Conservation (phyloP, 371 early-diverging fungal genomes). For the Mucor racemosus region DNA sequence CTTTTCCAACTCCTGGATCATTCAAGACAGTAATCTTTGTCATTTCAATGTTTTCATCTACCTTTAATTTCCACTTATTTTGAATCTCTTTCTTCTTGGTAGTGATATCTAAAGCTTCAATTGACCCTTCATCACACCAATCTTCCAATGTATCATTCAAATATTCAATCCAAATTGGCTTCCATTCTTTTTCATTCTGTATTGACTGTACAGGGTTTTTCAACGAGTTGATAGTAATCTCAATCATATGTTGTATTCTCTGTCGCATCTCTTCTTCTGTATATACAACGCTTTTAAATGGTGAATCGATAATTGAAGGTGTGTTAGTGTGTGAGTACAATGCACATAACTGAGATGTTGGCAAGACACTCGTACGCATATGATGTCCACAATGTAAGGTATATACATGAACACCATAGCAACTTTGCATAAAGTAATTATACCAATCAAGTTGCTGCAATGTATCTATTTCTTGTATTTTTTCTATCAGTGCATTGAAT, state of each 20-base stretch:
- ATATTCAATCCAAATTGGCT: conserved; percentile 37
- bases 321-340: conserved; percentile 20
- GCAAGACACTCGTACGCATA: conserved; percentile 18
- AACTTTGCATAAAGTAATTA: conserved; percentile 32
- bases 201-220: conserved; percentile 20
- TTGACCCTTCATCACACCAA: conserved; percentile 30
- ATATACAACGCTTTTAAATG: conserved; percentile 33
- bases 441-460: conserved; percentile 21
- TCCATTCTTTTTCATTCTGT: conserved; percentile 25
- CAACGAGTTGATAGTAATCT: conserved; percentile 22
- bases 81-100: conserved; percentile 7
- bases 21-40: conserved; percentile 31
- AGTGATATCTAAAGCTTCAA: neutral
- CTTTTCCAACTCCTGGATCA: conserved; percentile 28
- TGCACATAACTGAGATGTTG: conserved; percentile 23
- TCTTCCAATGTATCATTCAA: conserved; percentile 38
- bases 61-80: conserved; percentile 17
- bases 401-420: conserved; percentile 33
- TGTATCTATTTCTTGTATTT: neutral
- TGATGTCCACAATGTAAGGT: conserved; percentile 19
- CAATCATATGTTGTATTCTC: conserved; percentile 32
- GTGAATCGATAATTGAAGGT: conserved; percentile 20
- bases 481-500: conserved; percentile 9
- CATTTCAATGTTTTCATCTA: conserved; percentile 32
- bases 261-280: conserved; percentile 40